A percentile compares a stretch with the other conserved stretches of the same genome.
Conservation (phyloP, 176 grass and related monocot species). For the Rhynchospora pubera region DNA sequence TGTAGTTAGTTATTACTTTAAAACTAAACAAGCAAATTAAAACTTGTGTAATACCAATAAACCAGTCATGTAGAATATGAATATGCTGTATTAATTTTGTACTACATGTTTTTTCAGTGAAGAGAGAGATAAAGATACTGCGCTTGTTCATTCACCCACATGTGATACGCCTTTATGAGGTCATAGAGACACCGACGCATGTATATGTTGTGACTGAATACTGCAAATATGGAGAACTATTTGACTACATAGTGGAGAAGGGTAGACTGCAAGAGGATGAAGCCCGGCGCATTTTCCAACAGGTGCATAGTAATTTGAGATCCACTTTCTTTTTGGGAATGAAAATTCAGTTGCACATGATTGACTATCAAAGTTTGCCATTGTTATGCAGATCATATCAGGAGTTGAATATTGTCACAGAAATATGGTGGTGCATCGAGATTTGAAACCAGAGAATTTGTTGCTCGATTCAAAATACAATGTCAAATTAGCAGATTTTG, state of each 20-base stretch:
- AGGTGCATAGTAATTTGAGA: slow-evolving; percentile 33
- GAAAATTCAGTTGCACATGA: slow-evolving; percentile 7
- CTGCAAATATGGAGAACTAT: slow-evolving; percentile 79
- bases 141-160: slow-evolving; percentile 91
- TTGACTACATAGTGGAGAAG: slow-evolving; percentile 92
- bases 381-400: slow-evolving; percentile 74
- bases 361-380: slow-evolving; percentile 4
- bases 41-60: not conserved
- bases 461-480: slow-evolving; percentile 91
- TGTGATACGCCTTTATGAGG: slow-evolving; percentile 91
- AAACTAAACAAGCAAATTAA: not conserved
- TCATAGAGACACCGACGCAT: slow-evolving; percentile 74
- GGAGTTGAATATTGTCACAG: slow-evolving; percentile 96
- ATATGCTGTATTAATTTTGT: slow-evolving; percentile 10
- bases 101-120: slow-evolving; percentile 39
- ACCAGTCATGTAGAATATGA: not conserved
- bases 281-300: slow-evolving; percentile 84
- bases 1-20: not conserved
- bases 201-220: slow-evolving; percentile 96
- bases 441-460: slow-evolving; percentile 92
- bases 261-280: slow-evolving; percentile 78
- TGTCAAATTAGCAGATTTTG: slow-evolving; percentile 97
- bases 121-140: slow-evolving; percentile 91
- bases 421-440: slow-evolving; percentile 98
- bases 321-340: slow-evolving; percentile 7